phyloP scores from a whole-genome alignment of 495 filamentous ascomycete genomes.

The Neurospora sp. region DNA sequence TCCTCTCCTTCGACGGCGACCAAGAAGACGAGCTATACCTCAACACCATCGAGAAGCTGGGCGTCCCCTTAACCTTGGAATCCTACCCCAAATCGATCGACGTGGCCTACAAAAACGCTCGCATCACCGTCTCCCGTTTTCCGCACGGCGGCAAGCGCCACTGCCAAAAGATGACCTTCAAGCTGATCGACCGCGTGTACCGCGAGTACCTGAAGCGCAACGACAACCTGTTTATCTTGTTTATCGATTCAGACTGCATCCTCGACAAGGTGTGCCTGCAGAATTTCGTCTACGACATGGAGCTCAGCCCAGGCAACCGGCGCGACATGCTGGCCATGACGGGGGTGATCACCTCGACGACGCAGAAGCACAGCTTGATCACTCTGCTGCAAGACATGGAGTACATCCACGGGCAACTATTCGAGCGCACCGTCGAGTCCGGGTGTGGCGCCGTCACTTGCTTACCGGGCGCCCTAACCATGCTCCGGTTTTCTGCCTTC shows the following conservation, averaged over 20 bases:
- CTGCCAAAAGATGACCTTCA: constrained; percentile 91
- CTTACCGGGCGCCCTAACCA: constrained; percentile 87
- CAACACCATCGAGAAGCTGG: constrained; percentile 78
- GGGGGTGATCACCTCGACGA: constrained; percentile 92
- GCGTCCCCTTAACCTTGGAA: constrained; percentile 67
- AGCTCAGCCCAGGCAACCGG: constrained; percentile 87
- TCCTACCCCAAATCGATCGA: constrained; percentile 87
- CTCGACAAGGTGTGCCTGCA: constrained; percentile 87
- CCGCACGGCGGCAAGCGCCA: constrained; percentile 88
- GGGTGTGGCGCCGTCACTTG: constrained; percentile 93
- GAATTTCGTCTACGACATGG: constrained; percentile 99
- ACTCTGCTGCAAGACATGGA: constrained; percentile 97
- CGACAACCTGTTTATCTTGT: constrained; percentile 90
- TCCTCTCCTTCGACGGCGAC: constrained; percentile 91
- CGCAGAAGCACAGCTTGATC: constrained; percentile 77
- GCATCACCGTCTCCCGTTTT: constrained; percentile 89
- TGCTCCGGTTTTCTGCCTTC: constrained; percentile 93
- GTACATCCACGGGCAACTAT: constrained; percentile 95
- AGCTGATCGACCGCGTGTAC: constrained; percentile 90
- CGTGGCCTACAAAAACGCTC: constrained; percentile 67
- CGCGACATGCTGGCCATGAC: constrained; percentile 97
- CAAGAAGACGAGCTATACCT: constrained; percentile 83
- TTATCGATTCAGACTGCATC: constrained; percentile 98
- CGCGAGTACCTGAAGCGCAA: constrained; percentile 77
- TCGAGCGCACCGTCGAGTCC: constrained; percentile 93